Base-by-base conservation (phyloP, 768 basidiomycete species). In the Roridomyces roridus region DNA sequence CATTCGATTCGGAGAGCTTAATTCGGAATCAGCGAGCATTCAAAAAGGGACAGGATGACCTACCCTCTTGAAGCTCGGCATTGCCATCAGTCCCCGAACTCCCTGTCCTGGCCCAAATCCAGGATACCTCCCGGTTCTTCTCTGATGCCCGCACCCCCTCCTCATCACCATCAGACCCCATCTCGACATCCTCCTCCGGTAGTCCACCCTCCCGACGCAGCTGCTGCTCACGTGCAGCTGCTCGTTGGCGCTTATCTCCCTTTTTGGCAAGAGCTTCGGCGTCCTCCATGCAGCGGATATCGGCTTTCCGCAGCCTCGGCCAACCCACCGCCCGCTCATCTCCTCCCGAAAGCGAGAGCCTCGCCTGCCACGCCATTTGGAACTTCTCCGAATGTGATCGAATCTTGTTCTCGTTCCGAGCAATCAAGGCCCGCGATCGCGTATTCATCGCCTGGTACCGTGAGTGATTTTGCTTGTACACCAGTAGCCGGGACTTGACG, bases 1-100 rank as follows among this genome's bases (percentile, higher is more conserved):
- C 48, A 62, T 31, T 62, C 60, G n/a, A 64, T 47, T 7, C 29
- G 42, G 5, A 58, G 37, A 0, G 46, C 63, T 64, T 12, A 28
- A 20, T 24, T n/a, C 36, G 34, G 12, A 24, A 4, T 17, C 4
- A 34, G 10, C 20, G 18, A 12, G 4, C 14, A 40, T 23, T 12
- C 11, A 50, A 50, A 26, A 28, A 18, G 10, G 39, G n/a, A n/a
- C n/a, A n/a, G n/a, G n/a, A n/a, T n/a, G n/a, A n/a, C n/a, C n/a
- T 12, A 53, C 49, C 49, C 4, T 44, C 50, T 9, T 51, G 31
- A 1, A 44, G 28, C 42, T 44, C 51, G 3, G n/a, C n/a, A n/a
- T n/a, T n/a, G n/a, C 7, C 51, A 36, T 51, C 42, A 3, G 42
- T 36, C 23, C 51, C 41, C 1, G 21, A 5, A 5, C 17, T 25